These are phyloP conservation scores for Acanthamoeba healyi DNA, from an alignment of 208 protist species.

Conservation along the genomic window DNA sequence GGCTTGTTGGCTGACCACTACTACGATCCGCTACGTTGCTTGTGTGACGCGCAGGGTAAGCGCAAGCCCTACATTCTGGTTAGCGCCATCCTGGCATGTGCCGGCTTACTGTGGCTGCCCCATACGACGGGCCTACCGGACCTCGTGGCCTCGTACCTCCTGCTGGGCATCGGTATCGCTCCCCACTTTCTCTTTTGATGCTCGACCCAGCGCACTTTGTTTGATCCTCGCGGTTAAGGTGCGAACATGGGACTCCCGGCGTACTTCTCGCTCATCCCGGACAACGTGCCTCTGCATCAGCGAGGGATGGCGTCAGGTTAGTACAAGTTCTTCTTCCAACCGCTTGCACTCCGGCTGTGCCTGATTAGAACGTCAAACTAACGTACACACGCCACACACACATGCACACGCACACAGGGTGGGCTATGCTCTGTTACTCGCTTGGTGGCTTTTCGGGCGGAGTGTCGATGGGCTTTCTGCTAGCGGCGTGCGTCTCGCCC, in stretches of 20 bases:
- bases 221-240: background rate
- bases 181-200: background rate
- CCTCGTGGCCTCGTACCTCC: background rate
- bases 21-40: too few relatives aligned
- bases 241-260: conserved; percentile 18
- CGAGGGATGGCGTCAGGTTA: conserved; percentile 24
- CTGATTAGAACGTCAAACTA: too few relatives aligned
- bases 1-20: too few relatives aligned
- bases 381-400: background rate
- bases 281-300: conserved; percentile 20
- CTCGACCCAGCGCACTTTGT: background rate
- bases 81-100: background rate
- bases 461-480: conserved; percentile 26
- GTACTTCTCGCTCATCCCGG: conserved; percentile 29
- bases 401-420: background rate
- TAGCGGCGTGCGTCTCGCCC: background rate
- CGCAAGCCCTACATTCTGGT: conserved; percentile 42
- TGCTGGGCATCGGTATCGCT: background rate
- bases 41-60: background rate
- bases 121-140: background rate
- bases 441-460: background rate
- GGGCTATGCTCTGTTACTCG: background rate
- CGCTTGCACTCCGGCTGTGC: too few relatives aligned
- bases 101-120: background rate
- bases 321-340: background rate